Evolutionary conservation across 176 grass and related monocot genomes (phyloP), one percentile per base, ranked within the genome.

Genomic region (Oryza punctata): DNA sequence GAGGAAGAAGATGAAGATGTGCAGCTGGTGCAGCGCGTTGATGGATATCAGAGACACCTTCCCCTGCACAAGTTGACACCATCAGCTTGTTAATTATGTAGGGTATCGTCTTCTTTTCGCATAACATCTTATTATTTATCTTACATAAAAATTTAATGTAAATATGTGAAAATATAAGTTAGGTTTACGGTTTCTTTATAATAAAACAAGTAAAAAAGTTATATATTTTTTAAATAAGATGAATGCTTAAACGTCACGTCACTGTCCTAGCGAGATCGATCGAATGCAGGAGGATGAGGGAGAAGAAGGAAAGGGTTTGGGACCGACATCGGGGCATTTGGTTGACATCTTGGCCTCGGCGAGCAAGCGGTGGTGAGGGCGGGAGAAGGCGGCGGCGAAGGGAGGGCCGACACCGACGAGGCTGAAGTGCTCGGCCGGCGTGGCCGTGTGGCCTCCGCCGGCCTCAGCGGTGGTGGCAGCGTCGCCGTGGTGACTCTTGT

Each of bases 1-100:
- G 3, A 99, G 86, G 85, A 99, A 99, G 87, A 99, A 99, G 91
- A 99, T 96, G 89, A 99, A 99, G 84, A 99, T 99, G 86, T 99
- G 96, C 59, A 99, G 76, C 91, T 99, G 96, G 89, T 99, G 93
- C 64, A 94, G 89, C 6, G 49, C 96, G 71, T 96, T 90, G 67
- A 95, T 82, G 12, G 96, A 99, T 63, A 96, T 92, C 64, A 99
- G 85, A 8, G 93, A 90, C 73, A 99, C 91, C 73, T 90, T 92
- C n/a, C 93, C 96, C 70, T 95, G 82, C 63, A 85, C 16, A 75
- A 75, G 4, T 12, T 7, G 27, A 50, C 14, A 29, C 8, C 12
- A 50, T 50, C 70, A 57, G 52, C 19, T 57, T 19, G 7, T 9
- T 23, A 10, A 3, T 16, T 35, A 35, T 0, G 33, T 35, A 5